phyloP scores from a whole-genome alignment of 192 early-diverging fungal genomes.

The Lobosporangium transversale region DNA sequence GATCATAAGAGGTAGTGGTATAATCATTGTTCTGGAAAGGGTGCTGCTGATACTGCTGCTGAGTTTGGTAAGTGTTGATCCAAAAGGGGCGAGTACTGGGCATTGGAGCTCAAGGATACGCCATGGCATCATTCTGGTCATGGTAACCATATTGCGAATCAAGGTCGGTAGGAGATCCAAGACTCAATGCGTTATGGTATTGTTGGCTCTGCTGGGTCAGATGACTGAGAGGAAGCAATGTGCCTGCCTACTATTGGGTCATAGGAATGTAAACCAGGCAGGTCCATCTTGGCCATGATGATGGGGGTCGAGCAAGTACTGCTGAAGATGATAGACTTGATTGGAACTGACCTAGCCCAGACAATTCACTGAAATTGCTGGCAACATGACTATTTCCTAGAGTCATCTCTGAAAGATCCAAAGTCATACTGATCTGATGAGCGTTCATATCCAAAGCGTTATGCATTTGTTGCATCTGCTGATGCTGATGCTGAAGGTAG shows the following conservation, averaged over 20 bases:
- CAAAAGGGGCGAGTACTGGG: constrained; percentile 27
- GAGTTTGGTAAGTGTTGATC: constrained; percentile 24
- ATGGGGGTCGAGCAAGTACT: constrained; percentile 40
- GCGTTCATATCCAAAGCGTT: constrained; percentile 25
- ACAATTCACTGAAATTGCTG: neutral
- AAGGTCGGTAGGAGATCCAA: neutral
- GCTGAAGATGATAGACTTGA: neutral
- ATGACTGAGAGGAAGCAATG: too few species aligned
- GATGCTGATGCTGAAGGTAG: constrained; percentile 9
- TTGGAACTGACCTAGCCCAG: constrained; percentile 15
- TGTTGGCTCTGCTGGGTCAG: constrained; percentile 7
- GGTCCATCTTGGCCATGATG: constrained; percentile 32
- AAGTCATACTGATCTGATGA: constrained; percentile 29
- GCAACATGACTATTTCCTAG: constrained; percentile 20
- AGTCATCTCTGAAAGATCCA: constrained; percentile 34
- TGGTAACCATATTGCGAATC: constrained; percentile 1
- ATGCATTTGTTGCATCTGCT: constrained; percentile 27
- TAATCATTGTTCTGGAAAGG: constrained; percentile 24
- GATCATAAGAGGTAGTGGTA: constrained; percentile 4
- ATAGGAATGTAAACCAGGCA: constrained; percentile 16
- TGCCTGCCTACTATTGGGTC: too few species aligned
- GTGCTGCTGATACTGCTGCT: constrained; percentile 14
- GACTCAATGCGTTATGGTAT: neutral
- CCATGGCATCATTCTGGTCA: constrained; percentile 13
- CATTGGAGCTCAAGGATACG: neutral